Percentiles rank a stretch among this genome's conserved stretches.
These are phyloP conservation scores for Babesia ovis DNA, from an alignment of 169 alveolate species.

Conservation along the genomic window DNA sequence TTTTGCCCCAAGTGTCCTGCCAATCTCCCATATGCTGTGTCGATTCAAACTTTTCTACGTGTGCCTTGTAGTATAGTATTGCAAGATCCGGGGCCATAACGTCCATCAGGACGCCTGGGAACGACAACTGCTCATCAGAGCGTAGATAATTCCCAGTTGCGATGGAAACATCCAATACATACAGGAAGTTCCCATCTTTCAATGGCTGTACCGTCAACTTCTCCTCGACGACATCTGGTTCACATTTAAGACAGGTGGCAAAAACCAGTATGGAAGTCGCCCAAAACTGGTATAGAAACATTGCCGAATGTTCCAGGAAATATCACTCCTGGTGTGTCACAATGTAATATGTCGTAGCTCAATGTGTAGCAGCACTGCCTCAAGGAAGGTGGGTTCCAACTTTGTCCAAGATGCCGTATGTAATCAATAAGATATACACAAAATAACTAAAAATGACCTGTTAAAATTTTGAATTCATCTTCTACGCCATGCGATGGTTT, in stretches of 20 bases:
- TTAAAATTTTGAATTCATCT: too few species aligned
- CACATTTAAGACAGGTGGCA: neutral
- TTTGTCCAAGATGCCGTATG: too few species aligned
- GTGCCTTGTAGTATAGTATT: constrained; percentile 28
- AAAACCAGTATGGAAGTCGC: constrained; percentile 5
- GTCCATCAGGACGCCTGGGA: constrained; percentile 52
- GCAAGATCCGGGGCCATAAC: constrained; percentile 50
- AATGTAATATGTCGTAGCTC: neutral
- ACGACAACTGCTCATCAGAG: constrained; percentile 27
- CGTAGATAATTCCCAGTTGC: neutral
- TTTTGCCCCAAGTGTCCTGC: constrained; percentile 45
- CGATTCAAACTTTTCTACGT: constrained; percentile 25
- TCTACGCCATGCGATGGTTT: constrained; percentile 41
- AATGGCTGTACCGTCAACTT: constrained; percentile 45
- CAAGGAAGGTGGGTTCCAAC: too few species aligned
- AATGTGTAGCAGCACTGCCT: neutral
- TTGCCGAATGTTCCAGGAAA: neutral
- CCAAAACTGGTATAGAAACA: neutral
- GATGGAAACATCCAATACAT: constrained; percentile 18
- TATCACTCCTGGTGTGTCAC: neutral
- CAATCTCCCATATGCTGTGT: constrained; percentile 59
- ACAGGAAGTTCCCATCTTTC: constrained; percentile 33
- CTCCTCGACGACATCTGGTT: constrained; percentile 32
- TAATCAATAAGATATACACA: neutral
- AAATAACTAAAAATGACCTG: neutral